Percentiles rank a stretch among this genome's conserved stretches.
These are phyloP conservation scores for Trichophaea hybrida DNA, from an alignment of 2,329 filamentous ascomycete genomes.

Conservation along the genomic window DNA sequence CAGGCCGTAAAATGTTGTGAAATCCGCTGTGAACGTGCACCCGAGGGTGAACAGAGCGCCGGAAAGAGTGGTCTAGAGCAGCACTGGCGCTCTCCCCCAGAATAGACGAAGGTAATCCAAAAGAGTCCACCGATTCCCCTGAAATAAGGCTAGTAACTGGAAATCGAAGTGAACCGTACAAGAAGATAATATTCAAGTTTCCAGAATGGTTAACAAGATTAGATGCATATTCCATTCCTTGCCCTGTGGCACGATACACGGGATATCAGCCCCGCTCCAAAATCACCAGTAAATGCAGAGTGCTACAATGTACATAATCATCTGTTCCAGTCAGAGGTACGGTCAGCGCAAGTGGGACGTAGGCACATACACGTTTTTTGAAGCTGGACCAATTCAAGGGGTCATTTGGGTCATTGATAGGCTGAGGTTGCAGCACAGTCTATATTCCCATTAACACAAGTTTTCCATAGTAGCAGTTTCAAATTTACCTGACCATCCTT, in stretches of 20 bases:
- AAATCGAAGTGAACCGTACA: not conserved
- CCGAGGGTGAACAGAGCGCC: slow-evolving; percentile 30
- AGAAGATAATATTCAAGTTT: slow-evolving; percentile 36
- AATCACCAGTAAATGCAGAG: slow-evolving; percentile 38
- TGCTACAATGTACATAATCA: slow-evolving; percentile 37
- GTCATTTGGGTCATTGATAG: slow-evolving; percentile 38
- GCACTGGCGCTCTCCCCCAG: slow-evolving; percentile 23
- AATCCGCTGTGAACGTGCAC: slow-evolving; percentile 30
- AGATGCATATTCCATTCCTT: slow-evolving; percentile 37
- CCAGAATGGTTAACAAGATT: slow-evolving; percentile 40
- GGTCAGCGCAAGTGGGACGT: not conserved
- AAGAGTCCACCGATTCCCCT: slow-evolving; percentile 28
- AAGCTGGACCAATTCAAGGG: slow-evolving; percentile 41
- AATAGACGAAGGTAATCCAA: slow-evolving; percentile 25
- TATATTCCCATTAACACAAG: slow-evolving; percentile 5
- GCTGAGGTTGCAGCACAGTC: slow-evolving; percentile 42
- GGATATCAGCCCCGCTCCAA: slow-evolving; percentile 31
- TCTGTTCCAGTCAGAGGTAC: not conserved
- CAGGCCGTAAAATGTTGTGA: slow-evolving; percentile 28
- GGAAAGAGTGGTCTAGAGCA: slow-evolving; percentile 32
- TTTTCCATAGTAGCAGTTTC: not conserved
- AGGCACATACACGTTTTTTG: slow-evolving; percentile 35
- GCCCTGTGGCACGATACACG: slow-evolving; percentile 28
- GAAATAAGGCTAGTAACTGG: slow-evolving; percentile 33
- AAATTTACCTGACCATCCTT: slow-evolving; percentile 29